Evolutionary conservation across 2,329 filamentous ascomycete species (phyloP).

Genomic region (Curvularia sp.): DNA sequence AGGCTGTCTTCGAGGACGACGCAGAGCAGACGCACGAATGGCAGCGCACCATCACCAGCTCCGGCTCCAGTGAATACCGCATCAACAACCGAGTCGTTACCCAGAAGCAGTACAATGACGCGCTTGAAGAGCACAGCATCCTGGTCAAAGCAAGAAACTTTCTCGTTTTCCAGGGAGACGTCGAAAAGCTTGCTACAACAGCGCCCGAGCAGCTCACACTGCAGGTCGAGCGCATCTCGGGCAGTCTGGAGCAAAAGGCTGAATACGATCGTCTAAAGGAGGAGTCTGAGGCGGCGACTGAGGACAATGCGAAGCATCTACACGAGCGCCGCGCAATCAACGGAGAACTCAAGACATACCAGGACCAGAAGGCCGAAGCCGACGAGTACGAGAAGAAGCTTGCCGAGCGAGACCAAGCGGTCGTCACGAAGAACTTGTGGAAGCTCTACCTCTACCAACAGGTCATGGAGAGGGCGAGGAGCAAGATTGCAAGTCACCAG

Average conservation of each 20-base stretch:
- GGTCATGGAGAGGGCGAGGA: constrained; percentile 88
- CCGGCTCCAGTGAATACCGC: constrained; percentile 90
- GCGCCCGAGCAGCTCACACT: constrained; percentile 92
- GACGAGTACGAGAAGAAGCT: constrained; percentile 92
- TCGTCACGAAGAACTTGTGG: constrained; percentile 94
- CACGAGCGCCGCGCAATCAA: constrained; percentile 93
- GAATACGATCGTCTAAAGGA: constrained; percentile 92
- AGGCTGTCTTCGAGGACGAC: constrained; percentile 98
- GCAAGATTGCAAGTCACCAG: constrained; percentile 90
- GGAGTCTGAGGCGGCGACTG: constrained; percentile 83
- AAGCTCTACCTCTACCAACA: constrained; percentile 95
- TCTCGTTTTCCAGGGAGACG: constrained; percentile 96
- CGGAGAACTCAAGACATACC: constrained; percentile 96
- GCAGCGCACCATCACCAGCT: constrained; percentile 91
- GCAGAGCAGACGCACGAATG: constrained; percentile 93
- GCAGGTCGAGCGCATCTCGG: constrained; percentile 96
- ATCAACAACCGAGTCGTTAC: constrained; percentile 93
- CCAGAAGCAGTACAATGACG: constrained; percentile 91
- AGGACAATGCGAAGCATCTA: constrained; percentile 87
- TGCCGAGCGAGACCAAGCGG: constrained; percentile 86
- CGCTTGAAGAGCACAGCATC: constrained; percentile 92
- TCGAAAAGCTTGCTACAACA: constrained; percentile 95
- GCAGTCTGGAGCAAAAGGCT: constrained; percentile 90
- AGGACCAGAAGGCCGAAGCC: constrained; percentile 94
- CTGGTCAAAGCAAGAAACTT: constrained; percentile 98